Base-by-base conservation (phyloP, 805 yeast species). In the Metschnikowia santaceciliae region DNA sequence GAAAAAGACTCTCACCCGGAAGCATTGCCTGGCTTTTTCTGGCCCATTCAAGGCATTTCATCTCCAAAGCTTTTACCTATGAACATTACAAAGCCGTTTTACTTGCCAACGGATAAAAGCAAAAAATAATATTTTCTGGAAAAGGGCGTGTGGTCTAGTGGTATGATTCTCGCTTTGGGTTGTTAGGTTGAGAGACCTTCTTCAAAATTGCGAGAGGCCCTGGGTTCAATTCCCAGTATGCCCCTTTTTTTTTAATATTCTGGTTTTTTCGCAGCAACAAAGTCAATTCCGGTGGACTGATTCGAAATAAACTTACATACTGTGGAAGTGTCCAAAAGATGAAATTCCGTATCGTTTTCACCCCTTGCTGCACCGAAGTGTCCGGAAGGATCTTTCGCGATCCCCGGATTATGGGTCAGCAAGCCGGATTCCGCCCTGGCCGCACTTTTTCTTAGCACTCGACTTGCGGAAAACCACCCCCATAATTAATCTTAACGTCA, bases 171-270 rank as follows among this genome's bases (percentile, higher is more conserved):
- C 56, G 54, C 57, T 53, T 54, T 52, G 58, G 55, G 56, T 32
- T 26, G 41, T 4, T 5, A 5, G 33, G 23, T 44, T 14, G 47
- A 3, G 17, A 22, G n/a, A 35, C 4, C 34, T 6, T 17, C 49
- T 3, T 17, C 49, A 51, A 62, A 37, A 15, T 57, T 77, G 80
- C 78, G 80, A 76, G 80, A 76, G 80, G 80, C 80, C 80, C 80
- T 73, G 80, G 81, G 80, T 76, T 76, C 81, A 76, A 76, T 76
- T 76, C 80, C 80, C 81, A 73, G 80, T 65, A 60, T 62, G 71
- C 72, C 74, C 72, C 72, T n/a, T 53, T 51, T 43, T 55, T 55
- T 56, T 54, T 26, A 26, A 26, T 10, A 10, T 8, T 26, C 4
- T 26, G 4, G 11, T 26, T 1, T 53, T 55, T 32, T 23, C 7